Conservation (phyloP, 2,329 filamentous ascomycete genomes). For the Calonectria pteridis region DNA sequence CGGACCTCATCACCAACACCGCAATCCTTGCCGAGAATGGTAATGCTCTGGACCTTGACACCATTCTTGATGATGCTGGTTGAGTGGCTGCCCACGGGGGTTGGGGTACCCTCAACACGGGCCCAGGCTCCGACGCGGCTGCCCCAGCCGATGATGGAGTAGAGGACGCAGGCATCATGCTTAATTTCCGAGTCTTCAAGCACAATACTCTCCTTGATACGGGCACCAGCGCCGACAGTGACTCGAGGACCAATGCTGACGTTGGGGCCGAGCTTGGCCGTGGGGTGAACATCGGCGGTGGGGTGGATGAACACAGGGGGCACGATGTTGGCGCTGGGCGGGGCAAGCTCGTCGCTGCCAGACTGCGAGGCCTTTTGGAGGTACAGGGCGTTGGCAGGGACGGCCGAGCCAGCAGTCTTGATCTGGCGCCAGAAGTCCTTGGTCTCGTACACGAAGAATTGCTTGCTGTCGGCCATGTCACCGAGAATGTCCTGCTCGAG, state of each 20-base stretch:
- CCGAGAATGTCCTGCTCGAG: slow-evolving; percentile 97
- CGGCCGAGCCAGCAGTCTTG: slow-evolving; percentile 97
- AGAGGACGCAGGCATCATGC: slow-evolving; percentile 95
- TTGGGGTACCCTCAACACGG: slow-evolving; percentile 94
- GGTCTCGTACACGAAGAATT: slow-evolving; percentile 98
- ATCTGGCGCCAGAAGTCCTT: slow-evolving; percentile 99
- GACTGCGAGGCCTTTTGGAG: slow-evolving; percentile 92
- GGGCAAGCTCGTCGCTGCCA: slow-evolving; percentile 81
- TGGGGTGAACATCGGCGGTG: slow-evolving; percentile 88
- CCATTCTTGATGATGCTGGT: slow-evolving; percentile 98
- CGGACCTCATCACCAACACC: slow-evolving; percentile 92
- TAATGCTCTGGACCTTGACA: slow-evolving; percentile 98
- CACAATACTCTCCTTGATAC: slow-evolving; percentile 96
- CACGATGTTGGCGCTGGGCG: slow-evolving; percentile 88
- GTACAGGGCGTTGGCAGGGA: slow-evolving; percentile 96
- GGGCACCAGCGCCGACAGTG: slow-evolving; percentile 84
- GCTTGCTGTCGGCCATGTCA: slow-evolving; percentile 95
- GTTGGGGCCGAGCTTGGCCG: slow-evolving; percentile 96
- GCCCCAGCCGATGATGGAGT: slow-evolving; percentile 97
- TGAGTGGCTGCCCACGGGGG: slow-evolving; percentile 86
- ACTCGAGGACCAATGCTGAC: slow-evolving; percentile 95
- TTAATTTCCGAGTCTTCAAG: slow-evolving; percentile 96
- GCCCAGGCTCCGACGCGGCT: slow-evolving; percentile 98
- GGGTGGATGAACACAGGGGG: slow-evolving; percentile 97
- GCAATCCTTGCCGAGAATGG: slow-evolving; percentile 97